Percentiles rank a stretch among this genome's conserved stretches.
Evolutionary conservation across 495 filamentous ascomycete species (phyloP).

Genomic region (Podospora sp.): DNA sequence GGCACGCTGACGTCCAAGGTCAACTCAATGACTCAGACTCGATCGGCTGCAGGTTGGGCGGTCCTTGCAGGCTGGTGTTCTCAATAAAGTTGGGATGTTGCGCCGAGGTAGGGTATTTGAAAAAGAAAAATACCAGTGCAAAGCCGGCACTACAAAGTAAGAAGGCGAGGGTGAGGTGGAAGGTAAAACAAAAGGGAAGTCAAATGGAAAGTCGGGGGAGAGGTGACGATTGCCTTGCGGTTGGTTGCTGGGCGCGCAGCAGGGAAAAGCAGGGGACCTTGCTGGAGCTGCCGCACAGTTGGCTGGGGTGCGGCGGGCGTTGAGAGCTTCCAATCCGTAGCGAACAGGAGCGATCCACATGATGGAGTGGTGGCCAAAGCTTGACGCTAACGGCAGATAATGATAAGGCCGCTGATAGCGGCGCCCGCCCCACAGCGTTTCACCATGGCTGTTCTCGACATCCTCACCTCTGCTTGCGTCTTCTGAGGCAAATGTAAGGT

Average conservation of each 20-base stretch:
- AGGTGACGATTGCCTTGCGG: slow-evolving; percentile 21
- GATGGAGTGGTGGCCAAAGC: not conserved
- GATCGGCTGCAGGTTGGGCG: slow-evolving; percentile 26
- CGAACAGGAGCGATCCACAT: slow-evolving; percentile 22
- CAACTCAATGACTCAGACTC: slow-evolving; percentile 46
- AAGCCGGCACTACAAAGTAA: not conserved
- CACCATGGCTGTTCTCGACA: slow-evolving; percentile 12
- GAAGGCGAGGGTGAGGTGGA: slow-evolving; percentile 1
- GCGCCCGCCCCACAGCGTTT: not conserved
- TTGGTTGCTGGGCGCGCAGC: slow-evolving; percentile 17
- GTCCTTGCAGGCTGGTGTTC: slow-evolving; percentile 14
- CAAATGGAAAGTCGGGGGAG: slow-evolving; percentile 20
- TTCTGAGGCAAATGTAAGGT: slow-evolving; percentile 17
- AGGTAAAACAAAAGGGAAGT: slow-evolving; percentile 26
- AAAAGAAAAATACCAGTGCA: not conserved
- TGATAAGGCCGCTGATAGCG: not conserved
- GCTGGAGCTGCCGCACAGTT: slow-evolving; percentile 19
- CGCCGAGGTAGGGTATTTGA: not conserved
- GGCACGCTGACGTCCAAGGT: slow-evolving; percentile 42
- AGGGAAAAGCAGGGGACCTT: slow-evolving; percentile 30
- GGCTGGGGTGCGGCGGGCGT: slow-evolving; percentile 9
- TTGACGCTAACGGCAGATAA: not conserved
- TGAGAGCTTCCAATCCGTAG: slow-evolving; percentile 1
- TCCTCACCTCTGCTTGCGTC: slow-evolving; percentile 25
- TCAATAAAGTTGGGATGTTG: slow-evolving; percentile 10